Conservation (phyloP, 768 basidiomycete species). For the Xerocomellus chrysenteron region DNA sequence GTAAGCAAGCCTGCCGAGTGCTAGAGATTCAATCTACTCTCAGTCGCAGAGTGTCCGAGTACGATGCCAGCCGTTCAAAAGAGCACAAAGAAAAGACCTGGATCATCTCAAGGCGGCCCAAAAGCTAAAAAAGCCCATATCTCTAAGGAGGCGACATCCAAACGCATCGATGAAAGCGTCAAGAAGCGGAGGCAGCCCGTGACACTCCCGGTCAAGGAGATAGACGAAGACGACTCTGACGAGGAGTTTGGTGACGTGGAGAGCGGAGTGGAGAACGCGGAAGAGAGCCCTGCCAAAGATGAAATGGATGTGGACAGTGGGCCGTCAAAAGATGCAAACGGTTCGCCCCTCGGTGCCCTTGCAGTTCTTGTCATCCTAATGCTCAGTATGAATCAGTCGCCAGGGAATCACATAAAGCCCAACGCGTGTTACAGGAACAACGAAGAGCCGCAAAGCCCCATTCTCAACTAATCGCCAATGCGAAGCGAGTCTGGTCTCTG, state of each 20-base stretch:
- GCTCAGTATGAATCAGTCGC: conserved; percentile 41
- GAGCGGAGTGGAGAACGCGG: conserved; percentile 28
- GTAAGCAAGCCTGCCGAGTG: not conserved
- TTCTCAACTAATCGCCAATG: conserved; percentile 62
- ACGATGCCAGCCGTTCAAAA: conserved; percentile 45
- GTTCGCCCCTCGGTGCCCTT: conserved; percentile 36
- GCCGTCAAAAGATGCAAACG: conserved; percentile 54
- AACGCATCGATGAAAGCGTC: conserved; percentile 31
- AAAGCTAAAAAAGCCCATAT: conserved; percentile 53
- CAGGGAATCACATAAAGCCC: conserved; percentile 69
- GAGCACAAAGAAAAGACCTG: conserved; percentile 49
- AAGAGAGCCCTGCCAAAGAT: conserved; percentile 26
- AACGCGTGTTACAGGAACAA: conserved; percentile 64
- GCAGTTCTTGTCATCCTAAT: conserved; percentile 7
- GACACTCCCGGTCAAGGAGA: conserved; percentile 39
- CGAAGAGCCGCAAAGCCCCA: conserved; percentile 79
- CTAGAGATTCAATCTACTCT: not conserved
- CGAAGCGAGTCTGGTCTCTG: conserved; percentile 76
- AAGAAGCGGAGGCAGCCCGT: conserved; percentile 65
- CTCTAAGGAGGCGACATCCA: conserved; percentile 32
- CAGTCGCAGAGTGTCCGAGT: not conserved
- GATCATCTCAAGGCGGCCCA: conserved; percentile 46
- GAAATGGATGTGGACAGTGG: conserved; percentile 31
- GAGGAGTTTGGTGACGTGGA: conserved; percentile 36
- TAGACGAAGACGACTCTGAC: conserved; percentile 37